Percentiles rank a stretch among this genome's conserved stretches.
These are phyloP conservation scores for Calonectria montana DNA, from an alignment of 2,329 filamentous ascomycete genomes.

Conservation along the genomic window DNA sequence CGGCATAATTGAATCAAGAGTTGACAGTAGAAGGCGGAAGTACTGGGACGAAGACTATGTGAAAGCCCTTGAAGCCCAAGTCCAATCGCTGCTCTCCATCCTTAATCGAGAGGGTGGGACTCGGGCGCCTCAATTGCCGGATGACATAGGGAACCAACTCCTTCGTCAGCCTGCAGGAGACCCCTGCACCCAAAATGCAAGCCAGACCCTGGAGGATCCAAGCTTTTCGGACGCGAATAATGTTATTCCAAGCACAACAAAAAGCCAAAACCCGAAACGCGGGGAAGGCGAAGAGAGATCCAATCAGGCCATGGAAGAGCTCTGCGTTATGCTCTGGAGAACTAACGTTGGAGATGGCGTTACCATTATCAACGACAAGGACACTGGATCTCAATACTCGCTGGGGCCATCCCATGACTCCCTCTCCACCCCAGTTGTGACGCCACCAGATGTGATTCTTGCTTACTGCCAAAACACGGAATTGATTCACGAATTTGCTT, in stretches of 20 bases:
- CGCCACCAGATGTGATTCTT: neutral
- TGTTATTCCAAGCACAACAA: no score
- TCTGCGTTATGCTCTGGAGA: conserved; percentile 12
- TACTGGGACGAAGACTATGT: conserved; percentile 15
- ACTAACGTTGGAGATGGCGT: conserved; percentile 5
- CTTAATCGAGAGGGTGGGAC: neutral
- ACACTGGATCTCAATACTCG: neutral
- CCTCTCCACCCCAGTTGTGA: neutral
- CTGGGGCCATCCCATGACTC: neutral
- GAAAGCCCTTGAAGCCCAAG: neutral
- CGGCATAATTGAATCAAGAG: neutral
- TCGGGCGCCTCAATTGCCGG: neutral
- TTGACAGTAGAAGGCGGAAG: neutral
- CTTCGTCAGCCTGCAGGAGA: neutral
- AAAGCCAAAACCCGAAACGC: neutral
- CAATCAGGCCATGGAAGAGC: conserved; percentile 13
- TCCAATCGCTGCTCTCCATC: conserved; percentile 10
- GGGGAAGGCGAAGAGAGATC: conserved; percentile 2
- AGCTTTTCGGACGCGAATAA: neutral
- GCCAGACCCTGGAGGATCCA: neutral
- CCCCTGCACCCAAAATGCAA: neutral
- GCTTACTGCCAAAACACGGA: neutral
- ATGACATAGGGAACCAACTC: neutral
- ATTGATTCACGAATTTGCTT: neutral
- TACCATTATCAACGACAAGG: neutral